Evolutionary conservation across 768 basidiomycete species (phyloP).

Genomic region (Psilocybe subaeruginosa): DNA sequence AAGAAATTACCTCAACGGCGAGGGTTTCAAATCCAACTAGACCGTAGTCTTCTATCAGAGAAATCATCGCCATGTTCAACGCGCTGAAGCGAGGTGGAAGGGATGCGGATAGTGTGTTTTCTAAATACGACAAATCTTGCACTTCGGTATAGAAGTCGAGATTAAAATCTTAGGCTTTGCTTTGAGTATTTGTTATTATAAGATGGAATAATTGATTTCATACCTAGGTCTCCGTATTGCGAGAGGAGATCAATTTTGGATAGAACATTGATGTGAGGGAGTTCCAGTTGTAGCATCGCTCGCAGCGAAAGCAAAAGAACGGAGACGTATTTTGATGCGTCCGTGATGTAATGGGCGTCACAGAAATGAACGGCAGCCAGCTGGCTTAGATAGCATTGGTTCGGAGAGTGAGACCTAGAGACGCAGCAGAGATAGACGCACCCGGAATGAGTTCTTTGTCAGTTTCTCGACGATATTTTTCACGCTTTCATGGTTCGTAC

Average conservation of each 20-base stretch:
- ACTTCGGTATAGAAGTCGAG: constrained; percentile 98
- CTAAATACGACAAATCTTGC: constrained; percentile 89
- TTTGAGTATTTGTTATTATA: constrained; percentile 3
- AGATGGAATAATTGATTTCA: constrained; percentile 19
- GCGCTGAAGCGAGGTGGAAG: constrained; percentile 66
- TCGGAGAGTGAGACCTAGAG: constrained; percentile 3
- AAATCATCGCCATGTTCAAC: constrained; percentile 89
- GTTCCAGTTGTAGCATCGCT: constrained; percentile 97
- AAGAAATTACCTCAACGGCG: constrained; percentile 77
- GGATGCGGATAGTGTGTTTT: constrained; percentile 69
- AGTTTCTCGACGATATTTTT: constrained; percentile 73
- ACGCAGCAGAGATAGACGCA: constrained; percentile 43
- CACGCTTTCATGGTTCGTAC: constrained; percentile 92
- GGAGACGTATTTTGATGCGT: constrained; percentile 93
- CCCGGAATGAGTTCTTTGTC: constrained; percentile 79
- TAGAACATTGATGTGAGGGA: constrained; percentile 97
- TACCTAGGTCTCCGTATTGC: constrained; percentile 91
- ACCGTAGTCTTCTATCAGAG: constrained; percentile 90
- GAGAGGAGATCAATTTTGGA: constrained; percentile 93
- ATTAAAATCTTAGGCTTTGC: constrained; percentile 76
- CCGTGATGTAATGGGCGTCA: constrained; percentile 97
- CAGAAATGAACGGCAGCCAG: constrained; percentile 93
- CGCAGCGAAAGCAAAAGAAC: constrained; percentile 89
- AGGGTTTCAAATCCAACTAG: constrained; percentile 97
- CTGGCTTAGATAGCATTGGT: constrained; percentile 42